Base-by-base conservation (phyloP, 2,329 filamentous ascomycete genomes). In the Tolypocladium nubicola region DNA sequence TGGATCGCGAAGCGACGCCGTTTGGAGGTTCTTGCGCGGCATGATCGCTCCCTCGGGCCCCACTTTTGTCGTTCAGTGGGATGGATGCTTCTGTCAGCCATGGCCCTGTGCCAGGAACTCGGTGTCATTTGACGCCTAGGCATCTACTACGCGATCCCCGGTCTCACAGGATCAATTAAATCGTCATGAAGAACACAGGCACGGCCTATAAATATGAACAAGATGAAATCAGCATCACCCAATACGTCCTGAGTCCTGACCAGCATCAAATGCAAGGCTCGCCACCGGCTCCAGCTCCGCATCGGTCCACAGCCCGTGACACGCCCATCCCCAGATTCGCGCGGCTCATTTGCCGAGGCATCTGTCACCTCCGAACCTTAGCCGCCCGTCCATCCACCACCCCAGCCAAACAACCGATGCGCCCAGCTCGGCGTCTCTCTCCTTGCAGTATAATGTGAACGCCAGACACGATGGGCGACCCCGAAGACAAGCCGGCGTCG, bases 381-480 rank as follows among this genome's bases (percentile, higher is more conserved):
- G 53, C 58, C 58, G 57, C 41, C 57, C 49, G 6, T 21, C 47
- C 38, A 16, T 39, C 38, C 38, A 19, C 56, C 58, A 57, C 39
- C 33, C 21, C 53, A 21, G 26, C 50, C 33, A 19, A 14, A 19
- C 38, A 7, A 19, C 38, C 38, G 38, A 39, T 39, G 40, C 19
- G 40, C 45, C 5, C 47, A 5, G 13, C 55, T 56, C 52, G 52
- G 11, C 35, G 23, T 43, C 57, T 52, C 16, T 13, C 10, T 14
- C 26, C 52, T 33, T 30, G 39, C 55, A 13, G 30, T 19, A 53
- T 50, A 11, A 40, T 52, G 43, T 53, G 35, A 57, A 52, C 39
- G 50, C 19, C 21, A n/a, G 47, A 30, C 39, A 23, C 19, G 10
- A 73, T 74, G 72, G 64, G 66, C 58, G 70, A 72, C 60, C 62